These are phyloP conservation scores for Talaromyces thailandensis DNA, from an alignment of 495 filamentous ascomycete species.

Conservation along the genomic window DNA sequence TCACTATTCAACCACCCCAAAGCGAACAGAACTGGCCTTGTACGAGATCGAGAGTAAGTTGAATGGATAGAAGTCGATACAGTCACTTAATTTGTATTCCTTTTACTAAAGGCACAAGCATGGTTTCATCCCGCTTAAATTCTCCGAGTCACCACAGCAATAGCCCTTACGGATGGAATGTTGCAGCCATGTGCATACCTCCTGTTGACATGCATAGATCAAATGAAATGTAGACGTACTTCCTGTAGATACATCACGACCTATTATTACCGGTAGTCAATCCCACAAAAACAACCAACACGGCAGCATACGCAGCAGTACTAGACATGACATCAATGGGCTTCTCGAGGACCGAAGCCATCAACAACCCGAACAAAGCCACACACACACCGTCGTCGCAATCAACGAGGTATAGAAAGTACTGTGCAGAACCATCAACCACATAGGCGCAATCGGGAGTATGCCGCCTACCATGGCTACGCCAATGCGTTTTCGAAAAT, in stretches of 20 bases:
- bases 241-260: neutral
- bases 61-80: neutral
- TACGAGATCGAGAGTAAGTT: neutral
- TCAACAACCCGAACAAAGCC: neutral
- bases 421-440: neutral
- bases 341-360: neutral
- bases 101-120: neutral
- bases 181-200: neutral
- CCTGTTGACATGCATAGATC: neutral
- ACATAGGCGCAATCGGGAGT: neutral
- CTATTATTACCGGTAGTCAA: neutral
- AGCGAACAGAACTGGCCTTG: neutral
- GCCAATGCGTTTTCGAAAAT: neutral
- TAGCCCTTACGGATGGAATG: neutral
- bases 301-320: neutral
- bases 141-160: slow-evolving; percentile 1
- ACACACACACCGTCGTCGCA: neutral
- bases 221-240: neutral
- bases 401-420: neutral
- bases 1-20: neutral
- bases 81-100: neutral
- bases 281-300: neutral
- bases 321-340: neutral
- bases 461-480: neutral
- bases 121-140: neutral